Evolutionary conservation across 2,329 filamentous ascomycete species (phyloP).

Genomic region (Alternaria sp.): DNA sequence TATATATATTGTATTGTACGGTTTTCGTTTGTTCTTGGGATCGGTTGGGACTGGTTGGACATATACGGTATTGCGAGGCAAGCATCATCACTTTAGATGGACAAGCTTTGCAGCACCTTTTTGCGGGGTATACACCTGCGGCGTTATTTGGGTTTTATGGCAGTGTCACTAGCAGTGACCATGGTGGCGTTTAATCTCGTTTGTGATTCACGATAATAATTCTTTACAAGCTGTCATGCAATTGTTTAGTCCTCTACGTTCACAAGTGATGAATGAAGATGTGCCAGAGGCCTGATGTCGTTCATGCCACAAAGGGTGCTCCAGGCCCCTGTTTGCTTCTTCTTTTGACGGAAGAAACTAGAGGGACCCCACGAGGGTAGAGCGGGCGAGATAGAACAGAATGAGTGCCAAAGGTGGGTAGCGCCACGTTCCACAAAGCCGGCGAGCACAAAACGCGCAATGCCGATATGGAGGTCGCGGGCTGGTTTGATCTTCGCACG

Average conservation of each 20-base stretch:
- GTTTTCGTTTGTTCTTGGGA: background rate
- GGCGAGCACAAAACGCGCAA: conserved; percentile 47
- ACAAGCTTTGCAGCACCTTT: conserved; percentile 9
- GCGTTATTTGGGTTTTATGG: conserved; percentile 1
- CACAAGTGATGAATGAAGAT: conserved; percentile 14
- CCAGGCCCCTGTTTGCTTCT: conserved; percentile 2
- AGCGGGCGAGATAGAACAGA: conserved; percentile 33
- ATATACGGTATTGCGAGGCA: conserved; percentile 1
- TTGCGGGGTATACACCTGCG: conserved; percentile 8
- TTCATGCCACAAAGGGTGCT: conserved; percentile 33
- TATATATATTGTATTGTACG: conserved; percentile 1
- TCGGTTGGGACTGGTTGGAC: background rate
- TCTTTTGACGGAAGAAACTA: background rate
- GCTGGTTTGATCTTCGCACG: conserved; percentile 78
- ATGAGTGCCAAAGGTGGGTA: conserved; percentile 35
- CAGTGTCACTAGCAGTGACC: background rate
- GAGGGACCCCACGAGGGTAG: background rate
- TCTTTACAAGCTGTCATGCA: background rate
- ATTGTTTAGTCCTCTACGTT: background rate
- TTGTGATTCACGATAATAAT: conserved; percentile 3
- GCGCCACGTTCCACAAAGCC: conserved; percentile 38
- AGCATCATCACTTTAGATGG: conserved; percentile 6
- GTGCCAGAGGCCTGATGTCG: conserved; percentile 36
- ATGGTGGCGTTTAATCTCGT: background rate
- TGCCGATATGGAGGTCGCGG: conserved; percentile 35